phyloP scores from a whole-genome alignment of 2,329 filamentous ascomycete genomes.

The Monosporascus sp. region DNA sequence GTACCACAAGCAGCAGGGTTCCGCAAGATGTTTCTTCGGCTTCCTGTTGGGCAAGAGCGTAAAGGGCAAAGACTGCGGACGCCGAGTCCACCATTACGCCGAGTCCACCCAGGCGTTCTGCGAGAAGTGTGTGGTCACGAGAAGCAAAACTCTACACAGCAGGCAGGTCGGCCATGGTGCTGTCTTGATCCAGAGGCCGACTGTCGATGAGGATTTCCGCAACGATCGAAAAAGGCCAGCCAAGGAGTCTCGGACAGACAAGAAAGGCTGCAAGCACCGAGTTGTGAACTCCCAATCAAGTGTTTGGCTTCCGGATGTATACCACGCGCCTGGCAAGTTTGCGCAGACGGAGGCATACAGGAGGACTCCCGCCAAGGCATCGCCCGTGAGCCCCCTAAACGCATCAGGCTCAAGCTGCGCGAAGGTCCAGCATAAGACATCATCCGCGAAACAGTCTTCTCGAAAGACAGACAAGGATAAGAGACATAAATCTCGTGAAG shows the following conservation, averaged over 20 bases:
- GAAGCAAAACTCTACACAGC: slow-evolving; percentile 5
- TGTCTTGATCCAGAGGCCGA: slow-evolving; percentile 9
- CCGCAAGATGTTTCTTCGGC: slow-evolving; percentile 12
- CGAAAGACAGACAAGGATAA: background rate
- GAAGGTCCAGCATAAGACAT: background rate
- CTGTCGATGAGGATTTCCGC: slow-evolving; percentile 8
- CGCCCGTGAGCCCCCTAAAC: slow-evolving; percentile 7
- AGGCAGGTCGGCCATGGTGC: slow-evolving; percentile 16
- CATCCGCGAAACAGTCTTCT: background rate
- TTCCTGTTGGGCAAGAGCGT: slow-evolving; percentile 8
- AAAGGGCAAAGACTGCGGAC: slow-evolving; percentile 16
- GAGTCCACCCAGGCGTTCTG: slow-evolving; percentile 10
- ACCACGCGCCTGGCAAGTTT: slow-evolving; percentile 13
- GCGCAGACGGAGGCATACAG: slow-evolving; percentile 10
- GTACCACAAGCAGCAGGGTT: slow-evolving; percentile 16
- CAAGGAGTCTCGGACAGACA: slow-evolving; percentile 1
- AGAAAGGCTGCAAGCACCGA: slow-evolving; percentile 1
- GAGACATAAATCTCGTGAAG: background rate
- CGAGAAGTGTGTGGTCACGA: slow-evolving; percentile 11
- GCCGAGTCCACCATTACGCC: slow-evolving; percentile 14
- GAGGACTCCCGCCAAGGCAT: slow-evolving; percentile 9
- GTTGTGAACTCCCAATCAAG: slow-evolving; percentile 3
- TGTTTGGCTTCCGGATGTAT: slow-evolving; percentile 18
- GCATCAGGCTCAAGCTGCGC: background rate
- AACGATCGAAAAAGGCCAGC: slow-evolving; percentile 6